Evolutionary conservation across 2,329 filamentous ascomycete genomes (phyloP), one percentile per base, ranked within the genome.

Genomic region (Scolecobasidium constrictum): DNA sequence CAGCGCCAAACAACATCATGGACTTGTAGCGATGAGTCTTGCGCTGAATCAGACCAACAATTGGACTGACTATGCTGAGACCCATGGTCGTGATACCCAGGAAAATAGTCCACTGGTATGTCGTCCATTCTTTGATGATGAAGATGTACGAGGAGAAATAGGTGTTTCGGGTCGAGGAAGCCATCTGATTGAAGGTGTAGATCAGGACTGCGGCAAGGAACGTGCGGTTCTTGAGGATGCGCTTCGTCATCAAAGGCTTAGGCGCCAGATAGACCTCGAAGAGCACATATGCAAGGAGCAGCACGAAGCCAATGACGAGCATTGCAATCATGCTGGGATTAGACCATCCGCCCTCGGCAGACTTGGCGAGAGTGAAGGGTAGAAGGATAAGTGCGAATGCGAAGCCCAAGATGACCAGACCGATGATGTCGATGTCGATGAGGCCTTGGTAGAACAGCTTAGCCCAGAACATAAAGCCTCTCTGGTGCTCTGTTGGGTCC

Each of bases 21-120:
- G n/a, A n/a, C 53, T 66, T 67, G 59, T 67, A 68, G 1, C 63
- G 56, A 43, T 67, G 64, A 0, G 62, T 60, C 17, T 39, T 34
- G 0, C 58, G 49, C 21, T 66, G 64, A 4, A 56, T 50, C 15
- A 56, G 38, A 0, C 55, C 53, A 17, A 39, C 49, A 9, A 66
- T 26, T 3, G 61, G 62, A 0, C 62, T 55, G 3, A 64, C 33
- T 4, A 66, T 31, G 33, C 59, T 56, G 15, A 68, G 58, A 0
- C 56, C 58, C 50, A 67, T 58, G 16, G 61, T 67, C 1, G 60
- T 63, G 46, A 58, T 58, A 15, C 57, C 57, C 7, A 62, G 36
- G 50, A 67, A 66, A 20, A 65, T 59, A 5, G 58, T 66, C 64
- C 63, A 66, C 31, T 59, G 41, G 45, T 65, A 66, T 1, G 54